Base-by-base conservation (phyloP, 495 filamentous ascomycete species). In the Penicillium odoratum region DNA sequence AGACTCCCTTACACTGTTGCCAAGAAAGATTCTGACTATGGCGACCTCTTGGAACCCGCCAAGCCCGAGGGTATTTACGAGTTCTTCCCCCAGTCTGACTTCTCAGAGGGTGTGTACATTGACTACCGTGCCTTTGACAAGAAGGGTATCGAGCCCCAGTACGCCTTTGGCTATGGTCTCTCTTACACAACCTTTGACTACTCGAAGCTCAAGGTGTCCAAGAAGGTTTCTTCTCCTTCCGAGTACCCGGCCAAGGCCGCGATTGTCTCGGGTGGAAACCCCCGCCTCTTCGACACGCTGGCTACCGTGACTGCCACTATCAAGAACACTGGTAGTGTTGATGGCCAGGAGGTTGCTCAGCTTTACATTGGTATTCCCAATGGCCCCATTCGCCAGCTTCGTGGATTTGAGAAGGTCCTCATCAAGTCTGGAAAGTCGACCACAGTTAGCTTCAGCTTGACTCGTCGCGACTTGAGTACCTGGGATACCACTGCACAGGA, bases 51-150 rank as follows among this genome's bases (percentile, higher is more conserved):
- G 15, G 77, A 86, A 43, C 81, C 81, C 3, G 80, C 85, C 0
- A 87, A 64, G 44, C 65, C 65, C 0, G 49, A 58, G 21, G 60
- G 59, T 10, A 47, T 51, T 4, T 91, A 89, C 60, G 80, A 75
- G 29, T 65, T 85, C 25, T 76, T 85, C 7, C 91, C 91, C 1
- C 85, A 88, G 62, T 76, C 77, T n/a, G 72, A 86, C 50, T 91
- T 88, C 61, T 68, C 63, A 7, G 89, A 93, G 69, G 85, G 85
- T 55, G 72, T 93, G 29, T 92, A 87, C 71, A 85, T 94, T 48
- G 90, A 89, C 7, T 94, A 95, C 67, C 78, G 88, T 6, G 86
- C 87, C 71, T 94, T 91, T 71, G 90, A 95, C 62, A 78, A 81
- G 21, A 69, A 78, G 3, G 76, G 81, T 10, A 72, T 87, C 30